Evolutionary conservation across 345 rosid genomes (phyloP), one percentile per base, ranked within the genome.

Genomic region (Euphorbia peplus): DNA sequence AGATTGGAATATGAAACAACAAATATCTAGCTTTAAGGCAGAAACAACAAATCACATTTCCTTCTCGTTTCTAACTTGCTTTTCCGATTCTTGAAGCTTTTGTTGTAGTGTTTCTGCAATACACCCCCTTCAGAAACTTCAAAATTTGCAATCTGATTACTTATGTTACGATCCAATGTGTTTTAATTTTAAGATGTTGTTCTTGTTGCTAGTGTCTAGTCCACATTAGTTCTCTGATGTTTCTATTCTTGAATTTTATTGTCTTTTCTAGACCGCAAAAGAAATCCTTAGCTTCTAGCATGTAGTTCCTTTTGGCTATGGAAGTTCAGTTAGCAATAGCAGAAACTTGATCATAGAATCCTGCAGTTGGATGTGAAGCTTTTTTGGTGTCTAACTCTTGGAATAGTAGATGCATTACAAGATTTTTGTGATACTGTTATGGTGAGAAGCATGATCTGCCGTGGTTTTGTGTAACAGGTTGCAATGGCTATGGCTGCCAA

Each of bases 401-500:
- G 19, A n/a, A 61, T 42, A 21, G 61, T 42, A 48, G 8, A 61
- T 67, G 37, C 41, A 13, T 53, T 3, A 21, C 29, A 18, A 29
- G 15, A 8, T 69, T n/a, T 14, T 29, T 41, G 44, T 39, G 65
- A 42, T 48, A 55, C 68, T 18, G 73, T 68, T 50, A 66, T 44
- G 37, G 10, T 44, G 68, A 50, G 21, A 63, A 44, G 66, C 65
- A 48, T 70, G 54, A 80, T 65, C 69, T 75, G 53, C 60, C 70
- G 48, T 55, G 51, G 39, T 32, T 69, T 72, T 82, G 69, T 62
- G 70, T 74, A 78, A 75, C 74, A 83, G 91, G 73, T 76, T 72
- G 76, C 80, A 0, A 76, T 76, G 80, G 80, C 80, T 63, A 76
- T 76, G 80, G 80, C 80, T 67, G 80, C 80, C 42, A 76, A 76